These are phyloP conservation scores for Solanum megistacrolobum DNA, from an alignment of 257 asterid species.

Conservation along the genomic window DNA sequence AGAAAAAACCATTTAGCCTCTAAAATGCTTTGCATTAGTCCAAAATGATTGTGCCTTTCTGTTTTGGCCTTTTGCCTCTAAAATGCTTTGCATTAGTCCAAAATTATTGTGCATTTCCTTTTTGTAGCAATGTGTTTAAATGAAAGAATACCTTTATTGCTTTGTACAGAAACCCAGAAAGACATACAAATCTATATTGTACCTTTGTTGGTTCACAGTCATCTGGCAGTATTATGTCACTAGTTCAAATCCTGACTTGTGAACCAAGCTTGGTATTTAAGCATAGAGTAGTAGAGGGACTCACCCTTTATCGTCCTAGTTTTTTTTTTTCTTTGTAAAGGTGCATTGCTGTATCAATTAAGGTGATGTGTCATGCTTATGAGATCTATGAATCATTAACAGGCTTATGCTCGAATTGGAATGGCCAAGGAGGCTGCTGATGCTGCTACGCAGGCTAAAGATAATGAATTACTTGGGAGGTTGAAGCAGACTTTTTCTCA, in stretches of 20 bases:
- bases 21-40: not conserved
- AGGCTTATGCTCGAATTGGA: conserved; percentile 92
- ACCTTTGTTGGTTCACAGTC: not conserved
- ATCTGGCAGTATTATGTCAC: not conserved
- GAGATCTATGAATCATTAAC: conserved; percentile 4
- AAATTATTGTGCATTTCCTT: not conserved
- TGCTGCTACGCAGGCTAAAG: conserved; percentile 87
- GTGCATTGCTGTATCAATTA: not conserved
- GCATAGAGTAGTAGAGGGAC: not conserved
- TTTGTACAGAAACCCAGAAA: not conserved
- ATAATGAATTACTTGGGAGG: conserved; percentile 77
- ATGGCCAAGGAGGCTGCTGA: conserved; percentile 98
- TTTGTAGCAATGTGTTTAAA: not conserved
- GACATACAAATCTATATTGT: not conserved
- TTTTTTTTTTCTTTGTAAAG: not conserved
- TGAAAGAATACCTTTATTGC: not conserved
- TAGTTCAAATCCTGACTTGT: not conserved
- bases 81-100: not conserved
- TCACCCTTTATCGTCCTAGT: not conserved
- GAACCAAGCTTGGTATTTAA: not conserved
- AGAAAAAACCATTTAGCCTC: not conserved
- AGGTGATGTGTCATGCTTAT: not conserved
- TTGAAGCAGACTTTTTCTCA: conserved; percentile 56
- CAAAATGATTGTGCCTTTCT: not conserved
- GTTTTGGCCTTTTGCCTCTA: not conserved